Percentiles rank a stretch among this genome's conserved stretches.
Evolutionary conservation across 176 grass and related monocot genomes (phyloP).

Genomic region (Rhynchospora pubera): DNA sequence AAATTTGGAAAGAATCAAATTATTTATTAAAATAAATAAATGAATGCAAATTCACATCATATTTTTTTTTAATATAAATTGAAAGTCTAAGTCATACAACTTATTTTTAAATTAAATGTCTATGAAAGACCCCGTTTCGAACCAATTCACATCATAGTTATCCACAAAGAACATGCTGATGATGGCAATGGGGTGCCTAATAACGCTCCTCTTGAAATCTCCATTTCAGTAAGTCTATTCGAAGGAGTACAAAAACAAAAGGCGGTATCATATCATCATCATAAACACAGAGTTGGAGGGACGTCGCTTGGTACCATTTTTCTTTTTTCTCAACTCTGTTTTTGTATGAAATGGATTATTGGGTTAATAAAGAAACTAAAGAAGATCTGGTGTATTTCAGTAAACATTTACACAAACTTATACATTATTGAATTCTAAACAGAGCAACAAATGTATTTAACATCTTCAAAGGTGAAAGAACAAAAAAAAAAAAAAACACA

Average conservation of each 20-base stretch:
- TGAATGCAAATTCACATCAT: background rate
- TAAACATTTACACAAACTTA: background rate
- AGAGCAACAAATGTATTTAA: too few species aligned
- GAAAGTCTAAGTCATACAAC: too few species aligned
- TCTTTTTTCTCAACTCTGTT: background rate
- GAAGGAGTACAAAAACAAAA: background rate
- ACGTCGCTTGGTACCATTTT: slow-evolving; percentile 10
- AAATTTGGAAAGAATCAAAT: background rate
- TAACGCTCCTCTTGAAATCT: background rate
- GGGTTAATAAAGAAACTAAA: background rate
- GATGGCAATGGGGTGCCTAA: slow-evolving; percentile 17
- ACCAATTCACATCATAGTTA: slow-evolving; percentile 4
- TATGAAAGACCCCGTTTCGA: too few species aligned
- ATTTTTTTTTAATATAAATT: too few species aligned
- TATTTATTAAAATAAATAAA: background rate
- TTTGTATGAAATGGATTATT: background rate
- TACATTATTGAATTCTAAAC: too few species aligned
- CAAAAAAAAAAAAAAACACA: too few species aligned
- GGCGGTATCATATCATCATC: slow-evolving; percentile 24
- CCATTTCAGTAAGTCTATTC: background rate
- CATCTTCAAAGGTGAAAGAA: too few species aligned
- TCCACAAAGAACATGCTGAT: slow-evolving; percentile 13
- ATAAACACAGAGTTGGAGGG: slow-evolving; percentile 6
- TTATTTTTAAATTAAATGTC: too few species aligned
- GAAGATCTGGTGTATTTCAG: background rate